phyloP scores from a whole-genome alignment of 345 rosid genomes.

The Acer saccharum region DNA sequence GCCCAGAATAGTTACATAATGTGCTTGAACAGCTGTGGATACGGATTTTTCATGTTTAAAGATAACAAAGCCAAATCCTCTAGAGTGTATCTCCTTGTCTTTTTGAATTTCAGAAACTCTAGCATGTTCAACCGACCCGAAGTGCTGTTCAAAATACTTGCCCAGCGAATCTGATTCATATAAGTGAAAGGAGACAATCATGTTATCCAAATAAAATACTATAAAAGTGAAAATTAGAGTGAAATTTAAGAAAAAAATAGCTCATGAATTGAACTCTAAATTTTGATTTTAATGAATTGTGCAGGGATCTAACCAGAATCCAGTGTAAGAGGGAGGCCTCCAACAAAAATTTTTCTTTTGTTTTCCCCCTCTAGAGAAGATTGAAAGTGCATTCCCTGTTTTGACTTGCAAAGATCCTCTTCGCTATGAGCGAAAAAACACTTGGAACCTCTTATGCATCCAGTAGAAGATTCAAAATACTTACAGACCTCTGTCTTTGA shows the following conservation, averaged over 20 bases:
- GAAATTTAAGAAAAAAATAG: no score
- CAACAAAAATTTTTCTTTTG: slow-evolving; percentile 51
- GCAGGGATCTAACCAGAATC: slow-evolving; percentile 53
- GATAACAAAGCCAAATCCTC: slow-evolving; percentile 66
- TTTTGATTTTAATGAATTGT: background rate
- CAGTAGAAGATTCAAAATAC: slow-evolving; percentile 44
- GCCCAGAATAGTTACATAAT: slow-evolving; percentile 42
- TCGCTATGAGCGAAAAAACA: slow-evolving; percentile 49
- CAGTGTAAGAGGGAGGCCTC: slow-evolving; percentile 50
- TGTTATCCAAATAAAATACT: no score
- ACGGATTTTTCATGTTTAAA: slow-evolving; percentile 52
- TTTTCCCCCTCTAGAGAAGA: slow-evolving; percentile 19
- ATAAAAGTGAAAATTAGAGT: background rate
- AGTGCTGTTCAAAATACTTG: slow-evolving; percentile 40
- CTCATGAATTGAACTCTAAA: background rate
- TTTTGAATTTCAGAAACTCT: slow-evolving; percentile 28
- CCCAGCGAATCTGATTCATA: slow-evolving; percentile 42
- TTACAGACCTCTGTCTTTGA: slow-evolving; percentile 41
- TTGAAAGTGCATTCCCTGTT: slow-evolving; percentile 28
- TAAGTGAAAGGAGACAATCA: background rate
- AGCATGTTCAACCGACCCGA: slow-evolving; percentile 61
- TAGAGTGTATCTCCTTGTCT: slow-evolving; percentile 36
- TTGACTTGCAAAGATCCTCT: slow-evolving; percentile 41
- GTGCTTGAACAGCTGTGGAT: slow-evolving; percentile 52
- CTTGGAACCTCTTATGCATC: slow-evolving; percentile 52